Conservation (phyloP, 176 grass and related monocot species). For the Zea mays region Zm-B73-REFERENCE-NAM-5.0 NC_050100.1:59869501-59870000, state of each 20-base stretch:
- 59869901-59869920: neutral
- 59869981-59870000: constrained; percentile 4
- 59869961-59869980: constrained; percentile 15
- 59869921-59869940: neutral
- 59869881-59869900: neutral
- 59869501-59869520: constrained; percentile 40
- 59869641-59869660: constrained; percentile 39
- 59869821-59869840: neutral
- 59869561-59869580: constrained; percentile 12
- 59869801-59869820: neutral
- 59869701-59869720: constrained; percentile 30
- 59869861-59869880: neutral
- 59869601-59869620: constrained; percentile 35
- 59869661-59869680: constrained; percentile 2
- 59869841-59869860: neutral
- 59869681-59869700: constrained; percentile 11
- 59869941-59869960: neutral
- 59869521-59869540: constrained; percentile 42
- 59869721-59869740: neutral
- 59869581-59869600: neutral
- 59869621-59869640: constrained; percentile 37
- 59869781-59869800: neutral
- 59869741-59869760: neutral
- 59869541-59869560: constrained; percentile 17
- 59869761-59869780: neutral